phyloP scores from a whole-genome alignment of 192 early-diverging fungal genomes.

The Coemansia javaensis region DNA sequence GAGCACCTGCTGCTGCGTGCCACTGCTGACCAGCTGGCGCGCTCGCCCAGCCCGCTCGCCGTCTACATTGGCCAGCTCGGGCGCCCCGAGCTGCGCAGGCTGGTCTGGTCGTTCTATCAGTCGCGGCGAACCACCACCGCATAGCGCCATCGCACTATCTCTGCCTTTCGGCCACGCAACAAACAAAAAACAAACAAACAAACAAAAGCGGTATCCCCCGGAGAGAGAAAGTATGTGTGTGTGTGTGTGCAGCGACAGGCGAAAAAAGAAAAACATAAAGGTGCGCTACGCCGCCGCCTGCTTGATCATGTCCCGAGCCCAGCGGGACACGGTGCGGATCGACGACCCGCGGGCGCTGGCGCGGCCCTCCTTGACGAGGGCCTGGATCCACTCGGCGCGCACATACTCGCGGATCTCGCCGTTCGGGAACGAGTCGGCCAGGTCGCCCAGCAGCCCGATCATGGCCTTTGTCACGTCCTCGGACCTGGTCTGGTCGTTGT shows the following conservation, averaged over 20 bases:
- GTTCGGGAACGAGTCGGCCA: conserved; percentile 84
- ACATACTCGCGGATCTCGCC: conserved; percentile 66
- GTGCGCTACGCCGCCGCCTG: conserved; percentile 21
- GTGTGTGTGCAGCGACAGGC: too few species aligned
- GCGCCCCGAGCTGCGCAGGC: conserved; percentile 36
- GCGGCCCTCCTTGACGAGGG: conserved; percentile 75
- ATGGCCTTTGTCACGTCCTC: conserved; percentile 68
- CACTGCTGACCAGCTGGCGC: conserved; percentile 8
- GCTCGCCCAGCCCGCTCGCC: conserved; percentile 34
- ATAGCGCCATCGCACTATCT: too few species aligned
- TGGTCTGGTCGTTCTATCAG: conserved; percentile 33
- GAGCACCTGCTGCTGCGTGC: conserved; percentile 36
- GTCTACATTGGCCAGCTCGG: conserved; percentile 23
- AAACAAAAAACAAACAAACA: too few species aligned
- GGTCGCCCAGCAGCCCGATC: conserved; percentile 90
- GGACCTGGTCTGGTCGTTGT: conserved; percentile 57
- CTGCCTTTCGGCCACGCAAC: too few species aligned
- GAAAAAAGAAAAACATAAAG: too few species aligned
- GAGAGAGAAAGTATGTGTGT: too few species aligned
- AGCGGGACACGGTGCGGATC: conserved; percentile 39
- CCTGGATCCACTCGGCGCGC: conserved; percentile 68
- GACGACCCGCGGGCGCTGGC: conserved; percentile 46
- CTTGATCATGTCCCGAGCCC: conserved; percentile 51
- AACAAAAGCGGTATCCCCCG: too few species aligned
- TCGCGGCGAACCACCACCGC: too few species aligned